These are phyloP conservation scores for Macrotyloma uniflorum DNA, from an alignment of 306 rosid genomes.

Conservation along the genomic window DNA sequence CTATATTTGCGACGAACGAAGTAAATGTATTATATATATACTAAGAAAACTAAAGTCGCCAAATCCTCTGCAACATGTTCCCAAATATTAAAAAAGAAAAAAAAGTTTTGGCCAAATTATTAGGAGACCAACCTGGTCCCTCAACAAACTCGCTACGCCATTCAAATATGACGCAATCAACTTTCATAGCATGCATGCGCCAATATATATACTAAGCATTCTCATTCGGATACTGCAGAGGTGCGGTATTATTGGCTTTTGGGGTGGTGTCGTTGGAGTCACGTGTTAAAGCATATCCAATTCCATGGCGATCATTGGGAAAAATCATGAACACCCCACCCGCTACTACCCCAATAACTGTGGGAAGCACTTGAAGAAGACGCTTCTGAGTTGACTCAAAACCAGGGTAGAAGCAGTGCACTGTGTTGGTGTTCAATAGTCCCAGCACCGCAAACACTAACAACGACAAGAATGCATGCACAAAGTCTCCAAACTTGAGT, in stretches of 20 bases:
- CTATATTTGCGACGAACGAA: too few species aligned
- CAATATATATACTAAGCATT: neutral
- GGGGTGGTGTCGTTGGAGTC: neutral
- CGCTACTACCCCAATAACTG: slow-evolving; percentile 55
- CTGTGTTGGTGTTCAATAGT: slow-evolving; percentile 60
- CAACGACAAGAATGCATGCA: slow-evolving; percentile 60
- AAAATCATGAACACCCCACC: slow-evolving; percentile 55
- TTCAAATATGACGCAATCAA: too few species aligned
- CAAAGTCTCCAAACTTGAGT: slow-evolving; percentile 65
- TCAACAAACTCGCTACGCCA: too few species aligned
- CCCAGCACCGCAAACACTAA: slow-evolving; percentile 62
- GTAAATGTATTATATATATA: too few species aligned
- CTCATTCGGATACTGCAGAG: neutral
- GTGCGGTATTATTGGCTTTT: neutral
- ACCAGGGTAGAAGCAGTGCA: slow-evolving; percentile 67
- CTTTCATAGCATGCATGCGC: too few species aligned
- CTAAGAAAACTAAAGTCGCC: too few species aligned
- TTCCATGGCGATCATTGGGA: slow-evolving; percentile 79
- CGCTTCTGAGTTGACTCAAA: slow-evolving; percentile 49
- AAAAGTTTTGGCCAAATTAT: too few species aligned
- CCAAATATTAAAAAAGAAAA: too few species aligned
- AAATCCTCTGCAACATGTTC: too few species aligned
- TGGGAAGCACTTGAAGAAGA: slow-evolving; percentile 62
- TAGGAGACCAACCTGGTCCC: too few species aligned
- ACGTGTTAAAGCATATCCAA: slow-evolving; percentile 62